Evolutionary conservation across 2,329 filamentous ascomycete genomes (phyloP).

Genomic region (Neonectria magnoliae): DNA sequence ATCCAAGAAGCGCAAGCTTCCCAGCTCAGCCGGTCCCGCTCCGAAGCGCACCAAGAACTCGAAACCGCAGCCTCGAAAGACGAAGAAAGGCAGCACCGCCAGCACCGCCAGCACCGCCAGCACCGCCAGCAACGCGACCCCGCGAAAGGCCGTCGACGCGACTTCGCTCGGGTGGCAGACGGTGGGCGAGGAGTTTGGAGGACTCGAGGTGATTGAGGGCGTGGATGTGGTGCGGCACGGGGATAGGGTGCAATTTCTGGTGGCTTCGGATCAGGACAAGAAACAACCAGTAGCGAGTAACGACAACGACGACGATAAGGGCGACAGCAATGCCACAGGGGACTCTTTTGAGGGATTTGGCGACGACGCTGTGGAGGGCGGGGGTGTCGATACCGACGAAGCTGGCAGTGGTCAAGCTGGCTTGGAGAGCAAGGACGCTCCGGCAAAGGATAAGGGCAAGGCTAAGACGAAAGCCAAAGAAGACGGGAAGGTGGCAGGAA

Average conservation of each 20-base stretch:
- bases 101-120: too few relatives aligned
- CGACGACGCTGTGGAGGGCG: slow-evolving; percentile 54
- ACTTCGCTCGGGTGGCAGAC: slow-evolving; percentile 70
- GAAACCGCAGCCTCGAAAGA: slow-evolving; percentile 31
- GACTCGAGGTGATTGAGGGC: slow-evolving; percentile 89
- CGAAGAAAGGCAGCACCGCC: slow-evolving; percentile 44
- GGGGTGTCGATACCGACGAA: slow-evolving; percentile 47
- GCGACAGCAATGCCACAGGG: slow-evolving; percentile 47
- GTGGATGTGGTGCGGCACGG: slow-evolving; percentile 83
- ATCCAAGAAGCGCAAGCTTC: slow-evolving; percentile 53
- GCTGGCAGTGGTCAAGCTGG: slow-evolving; percentile 45
- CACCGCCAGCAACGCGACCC: slow-evolving; percentile 36
- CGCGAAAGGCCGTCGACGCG: slow-evolving; percentile 52
- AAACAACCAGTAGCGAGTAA: slow-evolving; percentile 35
- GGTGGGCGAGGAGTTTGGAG: slow-evolving; percentile 94
- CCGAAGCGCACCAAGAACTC: slow-evolving; percentile 51
- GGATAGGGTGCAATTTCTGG: slow-evolving; percentile 66
- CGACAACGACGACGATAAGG: slow-evolving; percentile 51
- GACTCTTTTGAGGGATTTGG: slow-evolving; percentile 75
- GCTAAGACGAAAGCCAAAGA: slow-evolving; percentile 42
- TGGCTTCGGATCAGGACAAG: slow-evolving; percentile 38
- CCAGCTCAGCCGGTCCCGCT: slow-evolving; percentile 43
- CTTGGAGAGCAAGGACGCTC: slow-evolving; percentile 43
- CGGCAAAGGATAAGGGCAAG: slow-evolving; percentile 46
- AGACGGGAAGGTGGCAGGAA: slow-evolving; percentile 29